phyloP scores from a whole-genome alignment of 306 rosid species.

The Glycine tomentella region DNA sequence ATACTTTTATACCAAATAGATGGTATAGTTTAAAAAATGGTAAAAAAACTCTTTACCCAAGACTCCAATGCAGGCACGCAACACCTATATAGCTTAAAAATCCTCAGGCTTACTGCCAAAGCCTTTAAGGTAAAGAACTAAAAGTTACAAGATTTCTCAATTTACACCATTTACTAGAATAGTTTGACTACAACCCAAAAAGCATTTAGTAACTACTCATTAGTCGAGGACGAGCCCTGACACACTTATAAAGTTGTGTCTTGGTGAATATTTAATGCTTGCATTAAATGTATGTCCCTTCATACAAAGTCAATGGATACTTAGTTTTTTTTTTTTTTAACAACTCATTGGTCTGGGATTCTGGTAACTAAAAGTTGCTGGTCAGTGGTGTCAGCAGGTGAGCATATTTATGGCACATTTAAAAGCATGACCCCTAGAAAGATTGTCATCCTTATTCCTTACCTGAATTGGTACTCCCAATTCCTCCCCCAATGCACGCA shows the following conservation, averaged over 20 bases:
- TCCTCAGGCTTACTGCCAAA: conserved; percentile 25
- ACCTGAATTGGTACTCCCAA: conserved; percentile 88
- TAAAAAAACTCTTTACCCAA: too few species aligned
- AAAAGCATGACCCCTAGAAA: conserved; percentile 21
- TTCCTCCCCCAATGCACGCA: conserved; percentile 82
- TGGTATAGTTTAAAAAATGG: too few species aligned
- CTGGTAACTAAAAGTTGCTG: conserved; percentile 6
- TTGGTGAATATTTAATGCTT: too few species aligned
- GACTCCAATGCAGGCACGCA: neutral
- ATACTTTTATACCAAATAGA: neutral
- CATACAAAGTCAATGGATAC: too few species aligned
- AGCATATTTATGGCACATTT: neutral
- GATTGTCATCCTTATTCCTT: conserved; percentile 41
- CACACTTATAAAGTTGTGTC: too few species aligned
- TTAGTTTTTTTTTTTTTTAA: too few species aligned
- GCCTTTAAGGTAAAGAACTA: conserved; percentile 9
- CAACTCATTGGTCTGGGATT: conserved; percentile 9
- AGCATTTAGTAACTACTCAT: neutral
- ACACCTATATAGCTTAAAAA: too few species aligned
- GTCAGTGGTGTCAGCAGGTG: conserved; percentile 11
- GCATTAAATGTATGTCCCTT: too few species aligned
- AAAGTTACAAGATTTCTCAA: conserved; percentile 8
- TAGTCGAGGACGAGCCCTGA: neutral
- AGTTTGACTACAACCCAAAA: conserved; percentile 1
- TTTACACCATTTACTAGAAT: conserved; percentile 2